These are phyloP conservation scores for Calvatia gigantea DNA, from an alignment of 768 basidiomycete species.

Conservation along the genomic window DNA sequence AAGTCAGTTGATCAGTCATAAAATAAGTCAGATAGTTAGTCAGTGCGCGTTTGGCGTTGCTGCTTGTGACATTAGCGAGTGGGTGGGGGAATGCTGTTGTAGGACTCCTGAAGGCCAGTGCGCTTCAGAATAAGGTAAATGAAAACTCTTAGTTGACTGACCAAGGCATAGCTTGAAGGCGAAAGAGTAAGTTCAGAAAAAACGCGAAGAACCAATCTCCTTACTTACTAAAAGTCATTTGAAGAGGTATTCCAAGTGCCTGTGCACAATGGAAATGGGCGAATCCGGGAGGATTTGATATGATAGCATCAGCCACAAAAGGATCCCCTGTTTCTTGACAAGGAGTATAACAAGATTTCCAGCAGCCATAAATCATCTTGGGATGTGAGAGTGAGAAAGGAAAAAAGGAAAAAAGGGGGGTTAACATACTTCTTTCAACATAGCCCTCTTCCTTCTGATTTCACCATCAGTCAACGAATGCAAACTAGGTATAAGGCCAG, in stretches of 20 bases:
- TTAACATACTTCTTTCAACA: constrained; percentile 43
- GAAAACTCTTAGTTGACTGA: constrained; percentile 14
- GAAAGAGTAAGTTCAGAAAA: constrained; percentile 6
- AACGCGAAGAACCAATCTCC: background rate
- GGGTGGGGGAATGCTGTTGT: constrained; percentile 59
- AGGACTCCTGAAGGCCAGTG: constrained; percentile 34
- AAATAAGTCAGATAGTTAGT: constrained; percentile 59
- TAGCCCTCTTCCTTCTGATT: constrained; percentile 52
- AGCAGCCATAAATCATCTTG: constrained; percentile 63
- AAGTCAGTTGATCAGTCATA: constrained; percentile 56
- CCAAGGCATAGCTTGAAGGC: constrained; percentile 62
- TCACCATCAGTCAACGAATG: constrained; percentile 60
- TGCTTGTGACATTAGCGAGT: constrained; percentile 52
- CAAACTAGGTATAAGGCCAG: constrained; percentile 59
- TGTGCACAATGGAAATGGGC: constrained; percentile 66
- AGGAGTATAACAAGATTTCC: constrained; percentile 47
- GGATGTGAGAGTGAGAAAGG: background rate
- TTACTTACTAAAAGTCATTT: constrained; percentile 55
- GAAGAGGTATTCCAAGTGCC: constrained; percentile 54
- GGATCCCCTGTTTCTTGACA: constrained; percentile 37
- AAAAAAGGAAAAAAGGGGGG: background rate
- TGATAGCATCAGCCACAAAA: constrained; percentile 62
- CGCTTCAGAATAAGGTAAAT: background rate
- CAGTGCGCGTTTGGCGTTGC: constrained; percentile 49
- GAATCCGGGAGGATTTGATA: constrained; percentile 66